A percentile compares a stretch with the other conserved stretches of the same genome.
Evolutionary conservation across 345 rosid species (phyloP).

Genomic region (Lepidium sativum): DNA sequence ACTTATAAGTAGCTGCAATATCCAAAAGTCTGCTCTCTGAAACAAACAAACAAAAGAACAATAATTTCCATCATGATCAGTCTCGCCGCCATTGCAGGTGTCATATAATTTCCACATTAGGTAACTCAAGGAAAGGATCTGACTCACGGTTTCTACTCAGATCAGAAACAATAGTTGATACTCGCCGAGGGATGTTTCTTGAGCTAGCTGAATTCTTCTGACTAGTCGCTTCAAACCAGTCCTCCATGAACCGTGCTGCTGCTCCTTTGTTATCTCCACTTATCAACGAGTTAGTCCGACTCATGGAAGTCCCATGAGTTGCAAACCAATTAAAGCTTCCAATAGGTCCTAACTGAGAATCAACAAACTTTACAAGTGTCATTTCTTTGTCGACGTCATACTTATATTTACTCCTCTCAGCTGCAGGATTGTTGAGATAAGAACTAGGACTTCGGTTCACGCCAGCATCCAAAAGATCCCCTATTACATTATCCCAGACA

Average conservation of each 20-base stretch:
- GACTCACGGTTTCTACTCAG: slow-evolving; percentile 39
- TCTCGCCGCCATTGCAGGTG: slow-evolving; percentile 11
- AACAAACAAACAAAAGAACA: slow-evolving; percentile 11
- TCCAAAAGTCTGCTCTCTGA: slow-evolving; percentile 54
- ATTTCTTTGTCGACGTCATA: slow-evolving; percentile 88
- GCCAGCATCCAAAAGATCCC: slow-evolving; percentile 86
- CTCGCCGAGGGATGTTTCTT: slow-evolving; percentile 39
- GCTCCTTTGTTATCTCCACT: slow-evolving; percentile 99
- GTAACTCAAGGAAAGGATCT: slow-evolving; percentile 4
- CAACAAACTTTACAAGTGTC: slow-evolving; percentile 94
- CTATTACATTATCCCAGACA: slow-evolving; percentile 36
- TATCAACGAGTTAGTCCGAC: slow-evolving; percentile 83
- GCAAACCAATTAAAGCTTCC: slow-evolving; percentile 99
- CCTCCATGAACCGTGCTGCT: slow-evolving; percentile 97
- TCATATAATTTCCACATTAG: neutral
- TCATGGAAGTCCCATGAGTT: slow-evolving; percentile 99
- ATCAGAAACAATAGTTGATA: slow-evolving; percentile 46
- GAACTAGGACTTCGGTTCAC: slow-evolving; percentile 94
- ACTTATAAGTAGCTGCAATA: slow-evolving; percentile 49
- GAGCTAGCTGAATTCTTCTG: slow-evolving; percentile 49
- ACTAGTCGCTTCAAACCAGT: slow-evolving; percentile 68
- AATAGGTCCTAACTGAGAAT: slow-evolving; percentile 73
- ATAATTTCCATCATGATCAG: neutral
- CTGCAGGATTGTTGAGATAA: slow-evolving; percentile 79
- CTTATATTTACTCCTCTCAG: slow-evolving; percentile 70